Evolutionary conservation across 495 filamentous ascomycete genomes (phyloP), one percentile per base, ranked within the genome.

Genomic region (Cetradonia linearis): DNA sequence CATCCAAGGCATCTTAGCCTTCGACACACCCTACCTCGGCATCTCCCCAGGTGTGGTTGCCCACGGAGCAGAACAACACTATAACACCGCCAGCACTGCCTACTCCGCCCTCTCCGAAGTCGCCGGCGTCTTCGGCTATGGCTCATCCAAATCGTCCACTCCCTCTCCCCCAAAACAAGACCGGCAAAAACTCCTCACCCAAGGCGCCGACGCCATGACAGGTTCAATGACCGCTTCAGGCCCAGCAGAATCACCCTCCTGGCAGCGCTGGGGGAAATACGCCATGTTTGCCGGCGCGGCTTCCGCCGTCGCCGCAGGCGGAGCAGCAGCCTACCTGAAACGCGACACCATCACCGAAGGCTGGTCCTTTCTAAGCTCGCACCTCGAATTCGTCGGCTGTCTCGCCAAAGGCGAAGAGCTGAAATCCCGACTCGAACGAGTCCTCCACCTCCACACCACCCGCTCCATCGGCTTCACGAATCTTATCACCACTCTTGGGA

Each of bases 321-420:
- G 89, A 7, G 90, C 88, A 11, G 90, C 88, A 6, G 91, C 89
- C 1, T 97, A 95, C 70, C 70, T 88, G 42, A 88, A 91, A 65
- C 79, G 87, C 18, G 87, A 95, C 11, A 82, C 87, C 40, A 77
- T 98, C 38, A 80, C 77, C 0, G 76, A 83, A 25, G 84, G 88
- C 0, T 83, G 83, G 73, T 75, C 70, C 38, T 98, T 91, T 91
- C 87, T 87, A 18, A 83, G 85, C 11, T 89, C 86, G 18, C 94
- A 98, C 73, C 83, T 98, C n/a, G 90, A 91, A 69, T 98, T 98
- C 65, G 86, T 97, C 2, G 91, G 91, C 1, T 92, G 88, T 67
- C 78, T 98, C 4, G 84, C 86, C 61, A 83, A 89, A 27, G 80
- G 79, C 10, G 82, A 87, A 57, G 91, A 96, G 63, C 72, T 97